Conservation (phyloP, 108 stramenopile species). For the Nitzschia inconspicua region DNA sequence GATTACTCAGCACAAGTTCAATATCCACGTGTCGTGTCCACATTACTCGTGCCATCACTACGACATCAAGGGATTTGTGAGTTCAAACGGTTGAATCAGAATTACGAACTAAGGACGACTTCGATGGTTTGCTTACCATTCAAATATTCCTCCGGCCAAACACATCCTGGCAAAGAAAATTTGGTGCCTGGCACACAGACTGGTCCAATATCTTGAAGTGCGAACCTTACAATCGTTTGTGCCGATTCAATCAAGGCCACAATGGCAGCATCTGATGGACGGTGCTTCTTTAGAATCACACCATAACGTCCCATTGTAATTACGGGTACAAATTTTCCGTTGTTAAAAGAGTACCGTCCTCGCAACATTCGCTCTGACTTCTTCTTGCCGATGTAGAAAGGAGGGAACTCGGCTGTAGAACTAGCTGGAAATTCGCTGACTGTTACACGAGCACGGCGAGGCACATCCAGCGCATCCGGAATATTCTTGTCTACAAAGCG, state of each 20-base stretch:
- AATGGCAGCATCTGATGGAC: constrained; percentile 45
- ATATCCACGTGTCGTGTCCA: constrained; percentile 36
- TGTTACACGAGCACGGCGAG: constrained; percentile 32
- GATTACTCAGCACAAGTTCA: constrained; percentile 46
- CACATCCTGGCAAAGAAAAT: constrained; percentile 26
- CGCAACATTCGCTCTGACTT: constrained; percentile 2
- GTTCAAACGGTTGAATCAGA: too few relatives aligned
- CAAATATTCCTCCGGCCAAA: constrained; percentile 36
- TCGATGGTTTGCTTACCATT: too few relatives aligned
- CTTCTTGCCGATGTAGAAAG: constrained; percentile 1
- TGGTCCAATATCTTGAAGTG: constrained; percentile 48
- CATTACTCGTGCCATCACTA: constrained; percentile 34
- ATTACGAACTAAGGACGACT: too few relatives aligned
- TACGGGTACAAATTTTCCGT: constrained; percentile 12
- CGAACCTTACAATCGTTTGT: constrained; percentile 27
- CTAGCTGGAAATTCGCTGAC: constrained; percentile 37
- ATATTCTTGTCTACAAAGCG: constrained; percentile 39
- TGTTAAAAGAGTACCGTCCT: background rate
- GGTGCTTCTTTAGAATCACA: constrained; percentile 17
- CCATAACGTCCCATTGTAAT: constrained; percentile 48
- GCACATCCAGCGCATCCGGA: constrained; percentile 44
- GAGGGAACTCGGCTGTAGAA: constrained; percentile 26
- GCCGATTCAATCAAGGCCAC: constrained; percentile 46
- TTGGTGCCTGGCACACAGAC: constrained; percentile 34
- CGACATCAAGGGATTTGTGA: too few relatives aligned